Base-by-base conservation (phyloP, 164 flowering plant species). In the Aristolochia californica region DNA sequence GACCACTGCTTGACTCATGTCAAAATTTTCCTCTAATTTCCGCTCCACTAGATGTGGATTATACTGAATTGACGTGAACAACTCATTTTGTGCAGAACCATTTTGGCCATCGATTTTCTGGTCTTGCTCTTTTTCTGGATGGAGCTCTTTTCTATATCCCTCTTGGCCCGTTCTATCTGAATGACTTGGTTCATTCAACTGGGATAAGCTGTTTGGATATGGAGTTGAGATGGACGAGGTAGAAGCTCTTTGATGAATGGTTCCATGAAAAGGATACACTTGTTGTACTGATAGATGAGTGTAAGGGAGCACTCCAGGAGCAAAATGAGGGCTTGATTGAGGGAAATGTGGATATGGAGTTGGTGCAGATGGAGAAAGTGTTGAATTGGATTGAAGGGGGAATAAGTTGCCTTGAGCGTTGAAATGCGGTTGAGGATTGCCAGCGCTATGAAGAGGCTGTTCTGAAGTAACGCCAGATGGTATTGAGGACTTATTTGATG, bases 311-410 rank as follows among this genome's bases (percentile, higher is more conserved):
- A 48, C 25, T 23, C 60, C 60, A 21, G 60, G 60, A 18, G 58
- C 20, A 43, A 51, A 51, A 27, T 61, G 34, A 26, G 53, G 45
- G 13, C 25, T 12, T 44, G 62, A 28, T n/a, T 47, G 28, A 52
- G 23, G 24, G 20, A 51, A 50, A 28, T 66, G 51, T 21, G 53
- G 61, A 61, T 49, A 27, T 34, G 45, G 34, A 57, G 53, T 66
- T 13, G 59, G 61, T 24, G 25, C 4, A 15, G 30, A 11, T 45
- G 59, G 28, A 54, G 57, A 18, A 53, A 48, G 62, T 15, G 48
- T 16, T 30, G 55, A 43, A 70, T 62, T 55, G 43, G 44, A 27
- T 28, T 58, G 64, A 51, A 63, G 14, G 49, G 66, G 67, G 56
- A 59, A 58, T 24, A 25, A 26, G 24, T 21, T 65, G 49, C 55